Evolutionary conservation across 2,329 filamentous ascomycete genomes (phyloP).

Genomic region (Coniochaeta sp.): DNA sequence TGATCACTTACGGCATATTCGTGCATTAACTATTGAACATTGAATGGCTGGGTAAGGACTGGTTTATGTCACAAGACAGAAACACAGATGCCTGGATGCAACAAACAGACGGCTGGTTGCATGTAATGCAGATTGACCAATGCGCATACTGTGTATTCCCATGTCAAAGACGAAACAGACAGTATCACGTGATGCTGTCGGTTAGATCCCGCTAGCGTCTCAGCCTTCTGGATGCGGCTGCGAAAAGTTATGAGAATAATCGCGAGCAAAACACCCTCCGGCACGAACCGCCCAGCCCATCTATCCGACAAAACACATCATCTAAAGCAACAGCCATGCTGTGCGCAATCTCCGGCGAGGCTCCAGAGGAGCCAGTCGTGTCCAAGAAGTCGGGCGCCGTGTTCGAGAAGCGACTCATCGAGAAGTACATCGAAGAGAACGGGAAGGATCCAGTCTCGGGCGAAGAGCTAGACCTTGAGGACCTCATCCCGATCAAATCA

Average conservation of each 20-base stretch:
- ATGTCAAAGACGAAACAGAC: no score
- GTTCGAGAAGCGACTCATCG: constrained; percentile 91
- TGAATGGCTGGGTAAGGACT: no score
- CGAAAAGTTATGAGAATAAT: background rate
- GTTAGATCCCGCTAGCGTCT: background rate
- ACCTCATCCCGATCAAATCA: constrained; percentile 82
- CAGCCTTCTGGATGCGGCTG: constrained; percentile 4
- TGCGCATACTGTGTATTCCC: no score
- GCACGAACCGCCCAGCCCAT: background rate
- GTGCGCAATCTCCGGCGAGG: constrained; percentile 70
- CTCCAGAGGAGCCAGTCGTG: constrained; percentile 87
- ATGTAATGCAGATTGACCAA: no score
- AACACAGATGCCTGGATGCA: no score
- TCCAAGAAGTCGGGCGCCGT: constrained; percentile 90
- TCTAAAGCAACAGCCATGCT: constrained; percentile 1
- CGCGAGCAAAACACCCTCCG: constrained; percentile 3
- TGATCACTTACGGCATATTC: no score
- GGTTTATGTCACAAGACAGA: no score
- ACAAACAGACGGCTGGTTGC: no score
- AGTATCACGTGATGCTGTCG: background rate
- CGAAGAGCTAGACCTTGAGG: constrained; percentile 74
- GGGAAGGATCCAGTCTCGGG: constrained; percentile 87
- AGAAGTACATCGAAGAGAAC: constrained; percentile 89
- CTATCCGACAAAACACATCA: background rate
- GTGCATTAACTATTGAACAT: no score